phyloP scores from a whole-genome alignment of 768 basidiomycete genomes.

The Lanmaoa rubissima region DNA sequence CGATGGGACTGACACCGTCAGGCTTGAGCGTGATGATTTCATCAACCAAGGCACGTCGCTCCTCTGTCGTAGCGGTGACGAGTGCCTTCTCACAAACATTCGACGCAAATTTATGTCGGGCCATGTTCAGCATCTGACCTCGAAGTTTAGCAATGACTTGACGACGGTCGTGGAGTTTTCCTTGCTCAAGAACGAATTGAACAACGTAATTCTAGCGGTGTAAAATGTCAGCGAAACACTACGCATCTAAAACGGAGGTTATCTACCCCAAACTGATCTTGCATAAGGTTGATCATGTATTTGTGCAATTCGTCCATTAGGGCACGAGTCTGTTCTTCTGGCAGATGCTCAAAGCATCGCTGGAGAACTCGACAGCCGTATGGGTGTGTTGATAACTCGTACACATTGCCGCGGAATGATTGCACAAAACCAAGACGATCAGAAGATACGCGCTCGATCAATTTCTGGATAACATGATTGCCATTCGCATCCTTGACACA shows the following conservation, averaged over 20 bases:
- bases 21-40: conserved; percentile 70
- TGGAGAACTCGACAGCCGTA: conserved; percentile 96
- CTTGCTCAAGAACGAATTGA: conserved; percentile 88
- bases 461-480: conserved; percentile 93
- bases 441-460: conserved; percentile 76
- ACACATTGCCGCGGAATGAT: conserved; percentile 74
- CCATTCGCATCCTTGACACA: conserved; percentile 92
- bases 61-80: conserved; percentile 58
- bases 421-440: conserved; percentile 76
- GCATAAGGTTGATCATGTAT: conserved; percentile 70
- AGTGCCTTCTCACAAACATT: conserved; percentile 95
- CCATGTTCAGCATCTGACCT: conserved; percentile 76
- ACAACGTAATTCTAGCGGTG: conserved; percentile 82
- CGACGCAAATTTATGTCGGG: conserved; percentile 90
- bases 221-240: conserved; percentile 6
- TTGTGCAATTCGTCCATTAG: conserved; percentile 83
- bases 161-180: conserved; percentile 63
- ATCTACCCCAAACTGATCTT: conserved; percentile 87
- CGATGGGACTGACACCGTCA: conserved; percentile 64
- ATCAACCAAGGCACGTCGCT: conserved; percentile 68
- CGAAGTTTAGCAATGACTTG: conserved; percentile 66
- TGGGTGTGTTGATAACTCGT: conserved; percentile 80
- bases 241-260: neutral
- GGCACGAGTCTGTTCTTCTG: conserved; percentile 60
- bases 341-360: conserved; percentile 84